Evolutionary conservation across 352 stramenopile species (phyloP).

Genomic region (Phytophthora boehmeriae): DNA sequence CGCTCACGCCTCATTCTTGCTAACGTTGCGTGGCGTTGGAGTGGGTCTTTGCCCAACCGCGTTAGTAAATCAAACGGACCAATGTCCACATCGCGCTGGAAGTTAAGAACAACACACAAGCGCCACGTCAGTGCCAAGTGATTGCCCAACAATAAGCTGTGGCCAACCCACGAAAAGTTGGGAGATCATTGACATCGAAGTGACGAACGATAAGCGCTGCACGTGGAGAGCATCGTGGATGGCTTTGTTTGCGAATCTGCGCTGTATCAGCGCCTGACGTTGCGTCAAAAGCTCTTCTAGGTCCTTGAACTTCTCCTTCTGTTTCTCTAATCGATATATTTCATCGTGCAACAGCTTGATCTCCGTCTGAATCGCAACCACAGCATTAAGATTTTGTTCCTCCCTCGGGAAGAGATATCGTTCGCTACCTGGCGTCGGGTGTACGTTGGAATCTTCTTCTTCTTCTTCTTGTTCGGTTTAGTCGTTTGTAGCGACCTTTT

Average conservation of each 20-base stretch:
- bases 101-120: neutral
- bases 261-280: conserved; percentile 10
- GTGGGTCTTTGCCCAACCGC: conserved; percentile 7
- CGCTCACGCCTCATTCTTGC: conserved; percentile 20
- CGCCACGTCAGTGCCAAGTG: neutral
- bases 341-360: conserved; percentile 14
- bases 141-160: neutral
- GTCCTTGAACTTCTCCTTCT: neutral
- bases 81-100: conserved; percentile 11
- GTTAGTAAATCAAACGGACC: conserved; percentile 18
- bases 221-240: conserved; percentile 9
- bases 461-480: neutral
- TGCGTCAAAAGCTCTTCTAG: neutral
- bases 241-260: conserved; percentile 9
- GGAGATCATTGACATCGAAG: conserved; percentile 17
- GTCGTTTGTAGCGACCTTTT: neutral
- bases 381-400: no score
- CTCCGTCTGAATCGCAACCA: conserved; percentile 11
- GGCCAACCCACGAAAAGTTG: conserved; percentile 18
- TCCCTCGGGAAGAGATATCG: no score
- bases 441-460: conserved; percentile 21
- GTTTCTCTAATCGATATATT: conserved; percentile 9
- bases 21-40: conserved; percentile 7
- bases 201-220: conserved; percentile 21
- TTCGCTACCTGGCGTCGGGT: conserved; percentile 17